Evolutionary conservation across 2,329 filamentous ascomycete genomes (phyloP).

Genomic region (Venturiaceae sp.): DNA sequence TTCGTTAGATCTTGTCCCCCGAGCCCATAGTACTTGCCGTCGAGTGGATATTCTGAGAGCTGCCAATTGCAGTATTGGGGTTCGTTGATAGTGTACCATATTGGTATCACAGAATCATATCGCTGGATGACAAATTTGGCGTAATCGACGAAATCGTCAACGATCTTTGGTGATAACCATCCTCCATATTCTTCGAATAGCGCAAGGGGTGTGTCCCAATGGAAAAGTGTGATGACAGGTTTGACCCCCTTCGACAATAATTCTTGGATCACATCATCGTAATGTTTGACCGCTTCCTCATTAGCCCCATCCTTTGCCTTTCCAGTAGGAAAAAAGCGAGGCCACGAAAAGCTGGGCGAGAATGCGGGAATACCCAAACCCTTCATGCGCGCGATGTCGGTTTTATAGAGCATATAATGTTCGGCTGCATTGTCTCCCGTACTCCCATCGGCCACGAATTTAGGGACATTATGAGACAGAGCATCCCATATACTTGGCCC

Average conservation of each 20-base stretch:
- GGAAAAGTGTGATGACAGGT: conserved; percentile 29
- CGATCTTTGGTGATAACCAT: conserved; percentile 17
- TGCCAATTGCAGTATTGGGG: conserved; percentile 41
- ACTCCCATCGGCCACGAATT: conserved; percentile 29
- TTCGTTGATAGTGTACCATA: conserved; percentile 32
- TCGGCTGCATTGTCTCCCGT: conserved; percentile 31
- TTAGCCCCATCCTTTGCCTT: conserved; percentile 20
- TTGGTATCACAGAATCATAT: conserved; percentile 29
- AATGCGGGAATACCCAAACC: conserved; percentile 21
- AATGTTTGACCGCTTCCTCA: conserved; percentile 24
- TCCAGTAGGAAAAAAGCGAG: conserved; percentile 28
- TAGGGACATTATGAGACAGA: conserved; percentile 29
- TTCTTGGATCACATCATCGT: conserved; percentile 28
- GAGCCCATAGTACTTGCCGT: conserved; percentile 73
- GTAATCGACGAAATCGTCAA: conserved; percentile 32
- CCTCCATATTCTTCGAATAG: conserved; percentile 31
- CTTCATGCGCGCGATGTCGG: conserved; percentile 29
- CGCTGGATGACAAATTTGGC: conserved; percentile 31
- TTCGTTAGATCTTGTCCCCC: conserved; percentile 52
- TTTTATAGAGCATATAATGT: conserved; percentile 34
- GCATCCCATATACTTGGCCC: conserved; percentile 35
- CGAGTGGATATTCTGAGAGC: conserved; percentile 35
- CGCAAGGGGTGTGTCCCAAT: conserved; percentile 33
- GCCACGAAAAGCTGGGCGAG: conserved; percentile 28
- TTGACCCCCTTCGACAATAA: conserved; percentile 25